A percentile compares a stretch with the other conserved stretches of the same genome.
Evolutionary conservation across 176 grass and related monocot species (phyloP).

Genomic region (Leersia perrieri): DNA sequence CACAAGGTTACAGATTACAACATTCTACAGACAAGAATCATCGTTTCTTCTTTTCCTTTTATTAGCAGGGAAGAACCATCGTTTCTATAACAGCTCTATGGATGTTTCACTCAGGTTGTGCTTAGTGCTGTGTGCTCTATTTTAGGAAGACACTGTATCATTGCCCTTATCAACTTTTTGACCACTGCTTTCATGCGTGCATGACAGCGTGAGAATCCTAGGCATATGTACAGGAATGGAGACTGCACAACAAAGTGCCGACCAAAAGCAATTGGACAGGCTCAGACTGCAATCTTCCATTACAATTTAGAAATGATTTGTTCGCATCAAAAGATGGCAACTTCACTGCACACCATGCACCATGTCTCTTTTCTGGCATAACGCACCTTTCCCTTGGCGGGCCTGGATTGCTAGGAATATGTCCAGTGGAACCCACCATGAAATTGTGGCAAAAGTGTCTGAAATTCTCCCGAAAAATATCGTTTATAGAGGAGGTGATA

Average conservation of each 20-base stretch:
- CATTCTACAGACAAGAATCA: neutral
- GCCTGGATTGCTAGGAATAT: neutral
- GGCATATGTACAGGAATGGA: neutral
- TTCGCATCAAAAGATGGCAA: neutral
- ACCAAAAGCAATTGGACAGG: neutral
- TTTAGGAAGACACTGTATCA: constrained; percentile 19
- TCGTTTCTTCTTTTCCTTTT: neutral
- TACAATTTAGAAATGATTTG: constrained; percentile 26
- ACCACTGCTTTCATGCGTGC: neutral
- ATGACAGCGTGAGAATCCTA: constrained; percentile 17
- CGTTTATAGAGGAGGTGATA: neutral
- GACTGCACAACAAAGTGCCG: constrained; percentile 3
- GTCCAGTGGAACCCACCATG: neutral
- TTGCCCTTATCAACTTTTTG: constrained; percentile 13
- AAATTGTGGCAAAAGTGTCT: neutral
- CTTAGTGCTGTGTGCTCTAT: neutral
- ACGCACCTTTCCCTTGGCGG: neutral
- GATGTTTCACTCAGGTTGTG: neutral
- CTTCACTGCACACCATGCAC: neutral
- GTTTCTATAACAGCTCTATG: neutral
- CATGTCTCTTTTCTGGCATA: neutral
- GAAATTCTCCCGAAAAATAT: neutral
- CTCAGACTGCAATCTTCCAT: neutral
- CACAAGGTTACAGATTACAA: neutral
- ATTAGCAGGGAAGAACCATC: neutral